A percentile compares a stretch with the other conserved stretches of the same genome.
Evolutionary conservation across 1,139 yeast species (phyloP).

Genomic region (Schizosaccharomyces versatilis): DNA sequence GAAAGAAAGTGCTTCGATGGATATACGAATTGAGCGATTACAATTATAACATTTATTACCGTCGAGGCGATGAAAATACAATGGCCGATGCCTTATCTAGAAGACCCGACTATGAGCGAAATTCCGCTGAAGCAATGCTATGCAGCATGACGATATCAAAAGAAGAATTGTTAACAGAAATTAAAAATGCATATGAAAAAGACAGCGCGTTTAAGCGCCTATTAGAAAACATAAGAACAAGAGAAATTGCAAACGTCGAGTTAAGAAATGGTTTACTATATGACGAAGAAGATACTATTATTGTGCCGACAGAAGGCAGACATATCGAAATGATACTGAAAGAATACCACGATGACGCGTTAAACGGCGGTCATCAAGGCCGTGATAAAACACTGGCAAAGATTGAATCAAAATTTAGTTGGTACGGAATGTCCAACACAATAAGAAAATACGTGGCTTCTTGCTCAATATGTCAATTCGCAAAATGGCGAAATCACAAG

Average conservation of each 20-base stretch:
- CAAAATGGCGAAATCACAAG: not conserved
- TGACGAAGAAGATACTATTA: not conserved
- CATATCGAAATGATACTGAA: not conserved
- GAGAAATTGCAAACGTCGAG: too few relatives aligned
- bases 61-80: not conserved
- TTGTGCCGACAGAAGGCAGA: not conserved
- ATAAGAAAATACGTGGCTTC: not conserved
- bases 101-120: not conserved
- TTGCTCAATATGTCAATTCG: slow-evolving; percentile 5
- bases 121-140: not conserved
- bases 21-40: too few relatives aligned
- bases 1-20: not conserved
- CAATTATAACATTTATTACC: not conserved
- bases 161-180: not conserved
- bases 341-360: not conserved
- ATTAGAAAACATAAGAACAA: too few relatives aligned
- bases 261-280: not conserved
- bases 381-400: not conserved
- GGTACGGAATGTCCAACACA: too few relatives aligned
- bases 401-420: not conserved
- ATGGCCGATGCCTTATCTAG: not conserved
- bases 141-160: not conserved
- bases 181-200: not conserved
- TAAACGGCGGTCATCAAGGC: not conserved
- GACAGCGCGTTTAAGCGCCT: too few relatives aligned